A percentile compares a stretch with the other conserved stretches of the same genome.
These are phyloP conservation scores for Thielaviopsis euricoi DNA, from an alignment of 2,329 filamentous ascomycete species.

Conservation along the genomic window DNA sequence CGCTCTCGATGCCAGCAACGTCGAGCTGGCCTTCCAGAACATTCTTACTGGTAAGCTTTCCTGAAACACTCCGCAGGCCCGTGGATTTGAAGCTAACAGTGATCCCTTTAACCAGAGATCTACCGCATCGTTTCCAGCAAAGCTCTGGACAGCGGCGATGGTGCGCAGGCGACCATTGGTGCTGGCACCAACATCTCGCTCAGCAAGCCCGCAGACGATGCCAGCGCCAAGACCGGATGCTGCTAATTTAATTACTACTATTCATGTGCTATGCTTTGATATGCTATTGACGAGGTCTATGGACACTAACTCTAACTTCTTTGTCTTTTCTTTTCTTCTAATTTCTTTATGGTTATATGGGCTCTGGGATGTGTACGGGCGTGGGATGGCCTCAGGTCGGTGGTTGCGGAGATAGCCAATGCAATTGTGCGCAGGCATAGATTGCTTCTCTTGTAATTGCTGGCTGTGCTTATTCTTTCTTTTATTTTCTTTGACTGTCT, in stretches of 20 bases:
- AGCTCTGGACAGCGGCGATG: slow-evolving; percentile 79
- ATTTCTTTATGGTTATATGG: not conserved
- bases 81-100: slow-evolving; percentile 10
- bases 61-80: not conserved
- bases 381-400: not conserved
- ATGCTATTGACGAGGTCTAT: slow-evolving; percentile 4
- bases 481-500: not conserved
- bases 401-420: not conserved
- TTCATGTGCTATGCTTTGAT: slow-evolving; percentile 10
- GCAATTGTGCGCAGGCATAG: not conserved
- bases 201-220: slow-evolving; percentile 66
- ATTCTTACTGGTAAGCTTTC: slow-evolving; percentile 73
- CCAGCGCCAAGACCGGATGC: slow-evolving; percentile 59
- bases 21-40: slow-evolving; percentile 98
- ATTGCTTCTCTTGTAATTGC: not conserved
- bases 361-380: not conserved
- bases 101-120: slow-evolving; percentile 51
- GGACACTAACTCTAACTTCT: not conserved
- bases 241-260: slow-evolving; percentile 38
- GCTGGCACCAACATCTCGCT: slow-evolving; percentile 73
- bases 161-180: slow-evolving; percentile 61
- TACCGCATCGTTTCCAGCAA: slow-evolving; percentile 99
- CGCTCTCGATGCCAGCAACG: slow-evolving; percentile 94
- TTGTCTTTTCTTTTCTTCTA: slow-evolving; percentile 3
- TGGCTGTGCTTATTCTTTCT: not conserved